Conservation (phyloP, 2,329 filamentous ascomycete genomes). For the Verticillium nonalfalfae region DNA sequence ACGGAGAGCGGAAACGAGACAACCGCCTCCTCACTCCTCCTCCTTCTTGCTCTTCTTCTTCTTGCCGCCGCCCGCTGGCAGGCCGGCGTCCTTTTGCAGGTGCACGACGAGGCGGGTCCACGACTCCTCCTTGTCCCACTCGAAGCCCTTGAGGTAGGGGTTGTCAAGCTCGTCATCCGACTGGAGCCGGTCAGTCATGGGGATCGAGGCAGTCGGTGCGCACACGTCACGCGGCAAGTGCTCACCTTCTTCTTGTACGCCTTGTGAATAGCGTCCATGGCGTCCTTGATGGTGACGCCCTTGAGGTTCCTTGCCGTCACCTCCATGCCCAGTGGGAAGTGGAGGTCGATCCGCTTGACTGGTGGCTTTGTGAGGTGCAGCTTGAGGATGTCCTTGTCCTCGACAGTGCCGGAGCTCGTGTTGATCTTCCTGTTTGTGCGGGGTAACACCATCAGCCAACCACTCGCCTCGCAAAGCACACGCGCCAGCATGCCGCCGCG, state of each 20-base stretch:
- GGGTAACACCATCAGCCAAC: not conserved
- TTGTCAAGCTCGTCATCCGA: conserved; percentile 84
- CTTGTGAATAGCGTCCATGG: conserved; percentile 91
- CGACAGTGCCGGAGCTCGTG: conserved; percentile 68
- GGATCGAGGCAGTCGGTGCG: conserved; percentile 1
- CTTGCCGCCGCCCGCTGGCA: conserved; percentile 38
- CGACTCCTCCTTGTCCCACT: conserved; percentile 91
- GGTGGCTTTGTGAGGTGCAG: conserved; percentile 72
- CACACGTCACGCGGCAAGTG: conserved; percentile 19
- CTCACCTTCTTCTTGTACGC: conserved; percentile 89
- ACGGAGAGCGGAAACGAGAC: not conserved
- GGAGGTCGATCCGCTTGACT: conserved; percentile 89
- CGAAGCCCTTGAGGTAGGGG: conserved; percentile 87
- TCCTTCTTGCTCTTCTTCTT: conserved; percentile 62
- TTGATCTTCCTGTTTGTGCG: conserved; percentile 75
- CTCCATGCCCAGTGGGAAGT: conserved; percentile 82
- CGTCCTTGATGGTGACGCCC: conserved; percentile 96
- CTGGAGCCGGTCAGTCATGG: conserved; percentile 36
- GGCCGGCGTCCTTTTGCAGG: conserved; percentile 60
- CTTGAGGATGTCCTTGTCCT: conserved; percentile 81
- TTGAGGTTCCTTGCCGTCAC: conserved; percentile 87
- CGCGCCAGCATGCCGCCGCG: not conserved
- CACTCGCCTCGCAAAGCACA: not conserved
- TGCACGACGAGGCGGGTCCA: conserved; percentile 86
- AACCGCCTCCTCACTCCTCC: conserved; percentile 23